Conservation (phyloP, 2,329 filamentous ascomycete genomes). For the Xylariaceae sp. region DNA sequence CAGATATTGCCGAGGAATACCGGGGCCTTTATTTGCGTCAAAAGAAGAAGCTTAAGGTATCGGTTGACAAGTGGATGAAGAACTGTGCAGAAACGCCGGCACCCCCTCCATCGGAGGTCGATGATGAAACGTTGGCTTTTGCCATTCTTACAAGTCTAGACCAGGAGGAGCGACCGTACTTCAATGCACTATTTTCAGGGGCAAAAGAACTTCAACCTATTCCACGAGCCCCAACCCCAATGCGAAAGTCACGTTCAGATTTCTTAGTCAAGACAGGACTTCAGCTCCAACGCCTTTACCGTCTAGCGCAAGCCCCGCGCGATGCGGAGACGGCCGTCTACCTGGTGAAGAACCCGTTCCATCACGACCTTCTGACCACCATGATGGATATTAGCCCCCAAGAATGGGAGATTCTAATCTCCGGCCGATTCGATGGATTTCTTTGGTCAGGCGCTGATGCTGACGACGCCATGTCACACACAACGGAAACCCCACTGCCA, state of each 20-base stretch:
- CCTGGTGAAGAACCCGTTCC: slow-evolving; percentile 71
- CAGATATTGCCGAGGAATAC: slow-evolving; percentile 90
- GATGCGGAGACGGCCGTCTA: slow-evolving; percentile 84
- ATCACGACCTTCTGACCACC: slow-evolving; percentile 83
- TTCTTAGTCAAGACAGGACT: slow-evolving; percentile 69
- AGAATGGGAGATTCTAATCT: slow-evolving; percentile 96
- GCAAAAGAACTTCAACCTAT: slow-evolving; percentile 52
- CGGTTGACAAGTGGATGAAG: slow-evolving; percentile 84
- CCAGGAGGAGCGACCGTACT: slow-evolving; percentile 68
- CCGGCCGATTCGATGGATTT: slow-evolving; percentile 92
- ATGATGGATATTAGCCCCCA: slow-evolving; percentile 80
- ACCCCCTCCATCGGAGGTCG: slow-evolving; percentile 78
- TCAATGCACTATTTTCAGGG: slow-evolving; percentile 70
- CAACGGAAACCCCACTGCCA: slow-evolving; percentile 40
- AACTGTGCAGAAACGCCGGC: slow-evolving; percentile 69
- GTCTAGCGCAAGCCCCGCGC: slow-evolving; percentile 65
- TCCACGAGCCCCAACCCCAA: slow-evolving; percentile 63
- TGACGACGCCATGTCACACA: slow-evolving; percentile 41
- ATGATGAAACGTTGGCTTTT: slow-evolving; percentile 90
- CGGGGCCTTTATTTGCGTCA: slow-evolving; percentile 88
- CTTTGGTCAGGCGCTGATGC: slow-evolving; percentile 83
- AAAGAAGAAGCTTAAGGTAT: slow-evolving; percentile 85
- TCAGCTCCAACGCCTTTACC: slow-evolving; percentile 80
- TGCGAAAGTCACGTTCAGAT: slow-evolving; percentile 60
- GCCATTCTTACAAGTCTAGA: slow-evolving; percentile 86